Base-by-base conservation (phyloP, 208 protist species). In the Trypanosoma congolense region DNA sequence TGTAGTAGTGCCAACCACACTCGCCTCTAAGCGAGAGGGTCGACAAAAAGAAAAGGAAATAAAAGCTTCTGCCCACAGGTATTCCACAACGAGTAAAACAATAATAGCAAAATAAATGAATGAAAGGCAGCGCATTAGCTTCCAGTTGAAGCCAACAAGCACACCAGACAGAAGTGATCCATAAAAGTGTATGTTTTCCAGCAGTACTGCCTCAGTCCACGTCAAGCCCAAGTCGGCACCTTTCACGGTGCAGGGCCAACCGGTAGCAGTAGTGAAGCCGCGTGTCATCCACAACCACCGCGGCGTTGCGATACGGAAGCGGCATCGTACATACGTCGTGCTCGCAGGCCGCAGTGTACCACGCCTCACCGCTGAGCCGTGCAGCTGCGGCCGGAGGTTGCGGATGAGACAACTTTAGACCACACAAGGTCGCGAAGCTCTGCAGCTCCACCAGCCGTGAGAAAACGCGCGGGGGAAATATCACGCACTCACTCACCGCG, bases 201-300 rank as follows among this genome's bases (percentile, higher is more conserved):
- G n/a, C n/a, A n/a, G n/a, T n/a, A n/a, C n/a, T n/a, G n/a, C n/a
- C n/a, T 12, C 12, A 38, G 33, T 16, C 8, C 14, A 19, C 40
- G 31, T 31, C 21, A 28, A 64, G 38, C 14, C 46, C 47, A 46
- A 60, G 26, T 6, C 35, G 51, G 4, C 35, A n/a, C 29, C 28
- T 52, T 16, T 54, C 61, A 5, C 46, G 44, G 31, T 55, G 35
- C n/a, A 67, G 40, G 22, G 53, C 61, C 21, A 61, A 29, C 8
- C 51, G 51, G 42, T 56, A 61, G 21, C 28, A 67, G 22, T 67
- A 67, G 19, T 67, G 61, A 28, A 67, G 12, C 38, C 46, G 31
- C 0, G 61, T 53, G 19, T 67, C 61, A 18, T 67, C 61, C 22
- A 47, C 28, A 26, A 61, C 30, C 9, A 24, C 44, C 24, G 44